Conservation (phyloP, 2,329 filamentous ascomycete genomes). For the Aureobasidium mangrovei region DNA sequence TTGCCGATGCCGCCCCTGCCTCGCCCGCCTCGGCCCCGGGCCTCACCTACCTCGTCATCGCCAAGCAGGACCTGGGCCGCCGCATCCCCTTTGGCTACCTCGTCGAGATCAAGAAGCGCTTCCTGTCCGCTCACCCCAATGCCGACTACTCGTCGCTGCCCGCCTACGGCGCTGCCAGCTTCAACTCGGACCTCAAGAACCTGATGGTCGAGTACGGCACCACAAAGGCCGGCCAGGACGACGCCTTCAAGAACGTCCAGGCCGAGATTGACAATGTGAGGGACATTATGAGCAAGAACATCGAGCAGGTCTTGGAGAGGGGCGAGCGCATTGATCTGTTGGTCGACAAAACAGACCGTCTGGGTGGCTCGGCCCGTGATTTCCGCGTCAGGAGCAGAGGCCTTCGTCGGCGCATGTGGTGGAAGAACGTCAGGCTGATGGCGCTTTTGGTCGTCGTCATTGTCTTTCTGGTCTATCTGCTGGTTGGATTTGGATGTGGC, state of each 20-base stretch:
- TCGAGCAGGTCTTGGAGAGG: constrained; percentile 77
- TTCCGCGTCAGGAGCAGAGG: constrained; percentile 82
- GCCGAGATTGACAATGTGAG: constrained; percentile 86
- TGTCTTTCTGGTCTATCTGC: constrained; percentile 60
- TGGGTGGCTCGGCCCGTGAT: constrained; percentile 81
- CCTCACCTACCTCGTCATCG: constrained; percentile 85
- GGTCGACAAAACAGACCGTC: constrained; percentile 89
- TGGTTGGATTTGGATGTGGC: constrained; percentile 65
- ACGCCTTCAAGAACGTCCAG: constrained; percentile 76
- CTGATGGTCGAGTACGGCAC: constrained; percentile 81
- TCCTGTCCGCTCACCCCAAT: constrained; percentile 59
- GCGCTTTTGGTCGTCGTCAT: constrained; percentile 64
- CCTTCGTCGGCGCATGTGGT: constrained; percentile 93
- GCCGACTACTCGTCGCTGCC: constrained; percentile 72
- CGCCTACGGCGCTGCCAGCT: constrained; percentile 80
- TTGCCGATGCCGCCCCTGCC: constrained; percentile 57
- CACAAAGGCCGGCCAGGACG: constrained; percentile 62
- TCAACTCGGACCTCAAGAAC: constrained; percentile 68
- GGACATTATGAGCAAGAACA: constrained; percentile 91
- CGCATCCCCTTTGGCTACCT: constrained; percentile 91
- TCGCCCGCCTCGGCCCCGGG: constrained; percentile 48
- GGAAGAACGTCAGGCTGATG: constrained; percentile 98
- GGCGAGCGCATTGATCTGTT: constrained; percentile 89
- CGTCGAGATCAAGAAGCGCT: constrained; percentile 80
- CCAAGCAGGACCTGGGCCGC: constrained; percentile 69